Percentiles rank a stretch among this genome's conserved stretches.
These are phyloP conservation scores for Omphalotus guepiniiformis DNA, from an alignment of 768 basidiomycete genomes.

Conservation along the genomic window DNA sequence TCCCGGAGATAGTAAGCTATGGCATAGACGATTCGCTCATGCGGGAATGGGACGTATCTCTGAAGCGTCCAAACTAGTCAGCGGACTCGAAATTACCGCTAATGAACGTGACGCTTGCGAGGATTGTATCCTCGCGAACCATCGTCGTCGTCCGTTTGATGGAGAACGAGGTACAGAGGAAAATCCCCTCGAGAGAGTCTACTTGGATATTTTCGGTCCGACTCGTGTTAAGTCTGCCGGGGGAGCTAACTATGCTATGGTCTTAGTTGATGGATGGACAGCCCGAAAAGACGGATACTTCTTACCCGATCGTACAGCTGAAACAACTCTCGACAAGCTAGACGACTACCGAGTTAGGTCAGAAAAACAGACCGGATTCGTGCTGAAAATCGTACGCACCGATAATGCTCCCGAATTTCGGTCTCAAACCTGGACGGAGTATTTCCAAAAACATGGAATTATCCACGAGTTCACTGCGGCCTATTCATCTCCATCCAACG, in stretches of 20 bases:
- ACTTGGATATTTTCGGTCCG: slow-evolving; percentile 15
- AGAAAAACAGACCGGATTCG: not conserved
- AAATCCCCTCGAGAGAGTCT: not conserved
- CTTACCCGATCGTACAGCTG: slow-evolving; percentile 6
- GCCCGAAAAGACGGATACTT: not conserved
- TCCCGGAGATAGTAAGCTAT: not conserved
- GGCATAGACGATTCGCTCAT: slow-evolving; percentile 10
- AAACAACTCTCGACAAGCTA: not conserved
- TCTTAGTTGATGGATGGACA: not conserved
- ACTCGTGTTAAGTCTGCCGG: not conserved
- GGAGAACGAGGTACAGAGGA: not conserved
- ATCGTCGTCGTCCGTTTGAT: not conserved
- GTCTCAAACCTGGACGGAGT: slow-evolving; percentile 14
- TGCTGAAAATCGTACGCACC: slow-evolving; percentile 3
- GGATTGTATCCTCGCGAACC: slow-evolving; percentile 2
- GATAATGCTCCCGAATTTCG: slow-evolving; percentile 21
- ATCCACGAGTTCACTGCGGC: not conserved
- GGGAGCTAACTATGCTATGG: slow-evolving; percentile 7
- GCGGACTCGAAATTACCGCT: not conserved
- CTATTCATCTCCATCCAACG: no score
- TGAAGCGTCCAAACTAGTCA: not conserved
- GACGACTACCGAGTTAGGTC: not conserved
- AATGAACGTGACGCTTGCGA: not conserved
- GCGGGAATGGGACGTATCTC: not conserved
- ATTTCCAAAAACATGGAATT: slow-evolving; percentile 2